Base-by-base conservation (phyloP, 2,329 filamentous ascomycete species). In the Aureobasidium sp. region DNA sequence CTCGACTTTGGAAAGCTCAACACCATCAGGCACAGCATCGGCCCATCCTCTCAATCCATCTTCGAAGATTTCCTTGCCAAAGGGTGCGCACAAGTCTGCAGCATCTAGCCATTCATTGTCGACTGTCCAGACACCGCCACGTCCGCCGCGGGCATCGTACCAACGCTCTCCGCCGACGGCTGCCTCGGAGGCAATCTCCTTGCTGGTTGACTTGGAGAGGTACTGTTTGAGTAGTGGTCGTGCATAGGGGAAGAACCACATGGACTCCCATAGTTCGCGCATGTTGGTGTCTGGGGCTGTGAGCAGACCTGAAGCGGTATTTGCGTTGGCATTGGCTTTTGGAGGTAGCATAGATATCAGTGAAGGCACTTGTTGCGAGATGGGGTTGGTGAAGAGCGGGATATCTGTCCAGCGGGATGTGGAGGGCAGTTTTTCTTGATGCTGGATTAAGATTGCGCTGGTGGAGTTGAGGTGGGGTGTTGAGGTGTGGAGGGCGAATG, bases 241-340 rank as follows among this genome's bases (percentile, higher is more conserved):
- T 14, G 60, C 60, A 19, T 54, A 48, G 1, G 60, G 60, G n/a
- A 31, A 48, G 49, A 61, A 61, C 60, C 60, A 61, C 31, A 61
- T 39, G 7, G 49, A 54, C 29, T 54, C 31, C 48, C 49, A 61
- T 8, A 56, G 48, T 29, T 61, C 60, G 19, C 35, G 33, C 47
- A 52, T 49, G 19, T 61, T 53, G 11, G 58, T 47, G 17, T 61
- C 48, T 24, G 49, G 49, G 5, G 44, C 57, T 9, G 37, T 50
- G 22, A 60, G 22, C 4, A 60, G 11, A n/a, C 31, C 33, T 12
- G 42, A 48, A 11, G 40, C 17, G 17, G 22, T 2, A n/a, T 48
- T 29, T 27, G 40, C 15, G 11, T 47, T 4, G 9, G 17, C 14
- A 1, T 50, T 45, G 44, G 6, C n/a, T 24, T 60, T 60, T 2